Base-by-base conservation (phyloP, 331 rosid species). In the Pyrus hybrid region DNA sequence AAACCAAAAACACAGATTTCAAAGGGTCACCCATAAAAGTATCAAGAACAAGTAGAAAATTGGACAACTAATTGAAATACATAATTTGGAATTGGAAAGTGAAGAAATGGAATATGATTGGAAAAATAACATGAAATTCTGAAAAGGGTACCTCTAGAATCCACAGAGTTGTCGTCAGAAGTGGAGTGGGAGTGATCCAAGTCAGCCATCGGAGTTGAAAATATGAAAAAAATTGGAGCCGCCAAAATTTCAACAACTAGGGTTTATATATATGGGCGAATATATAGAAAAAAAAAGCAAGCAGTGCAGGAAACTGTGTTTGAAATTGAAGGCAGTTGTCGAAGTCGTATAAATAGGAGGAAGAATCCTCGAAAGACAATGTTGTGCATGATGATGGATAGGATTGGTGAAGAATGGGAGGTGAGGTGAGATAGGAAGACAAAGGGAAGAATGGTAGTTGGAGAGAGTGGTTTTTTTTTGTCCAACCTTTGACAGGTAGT, bases 391-490 rank as follows among this genome's bases (percentile, higher is more conserved):
- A 23, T 11, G 63, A 58, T 1, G 25, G 79, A 58, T 20, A 32
- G 45, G 63, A 12, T 3, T 0, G 18, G 70, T 57, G 65, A 85
- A 80, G 82, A 87, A 77, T 58, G 85, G 68, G 74, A 11, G 57
- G 78, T 80, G 81, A 76, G 83, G 32, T 30, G 54, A 35, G 68
- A 35, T 81, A 70, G 84, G 85, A 80, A 69, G 62, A 12, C 63
- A 11, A 41, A 45, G 41, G 45, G 84, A 80, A 86, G 92, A 86
- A 75, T 73, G 97, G 97, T 91, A 86, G 97, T 72, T 91, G 95
- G 83, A 35, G 22, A 76, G 67, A 41, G 71, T 32, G 14, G 60
- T 21, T 28, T 4, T 1, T 22, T 54, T 23, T 13, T 76, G 67
- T 78, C 85, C 63, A 72, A 76, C 77, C 90, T 81, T 80, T 80